Percentiles rank a stretch among this genome's conserved stretches.
Evolutionary conservation across 73 alveolate genomes (phyloP).

Genomic region (Paramecium tetraurelia): DNA sequence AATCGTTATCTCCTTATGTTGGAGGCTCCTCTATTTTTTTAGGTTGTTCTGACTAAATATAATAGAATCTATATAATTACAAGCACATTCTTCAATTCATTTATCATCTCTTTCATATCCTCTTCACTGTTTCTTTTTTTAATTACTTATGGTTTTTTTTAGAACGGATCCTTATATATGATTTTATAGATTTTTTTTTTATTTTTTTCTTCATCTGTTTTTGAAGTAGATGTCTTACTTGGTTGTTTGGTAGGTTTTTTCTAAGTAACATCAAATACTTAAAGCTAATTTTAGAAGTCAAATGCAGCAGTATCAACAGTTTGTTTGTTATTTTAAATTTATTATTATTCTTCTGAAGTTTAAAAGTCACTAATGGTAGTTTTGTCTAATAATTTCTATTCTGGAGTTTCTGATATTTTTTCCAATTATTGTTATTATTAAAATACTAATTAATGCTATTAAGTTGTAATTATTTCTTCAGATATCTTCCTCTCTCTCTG

Average conservation of each 20-base stretch:
- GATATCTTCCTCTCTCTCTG: neutral
- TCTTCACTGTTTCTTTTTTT: neutral
- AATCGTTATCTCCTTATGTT: neutral
- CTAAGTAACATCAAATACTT: neutral
- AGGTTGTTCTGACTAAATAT: neutral
- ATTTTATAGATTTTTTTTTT: neutral
- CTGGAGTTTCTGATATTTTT: slow-evolving; percentile 27
- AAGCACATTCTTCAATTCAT: neutral
- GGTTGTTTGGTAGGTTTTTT: neutral
- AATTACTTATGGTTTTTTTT: neutral
- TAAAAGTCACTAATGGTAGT: neutral
- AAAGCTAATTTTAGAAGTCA: neutral
- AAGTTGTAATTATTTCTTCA: neutral
- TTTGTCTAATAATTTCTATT: neutral
- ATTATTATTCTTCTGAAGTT: neutral
- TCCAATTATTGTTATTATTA: neutral
- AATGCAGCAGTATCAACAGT: neutral
- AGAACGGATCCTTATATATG: neutral
- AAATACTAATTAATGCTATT: neutral
- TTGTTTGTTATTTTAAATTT: neutral
- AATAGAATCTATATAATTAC: neutral
- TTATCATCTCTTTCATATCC: neutral
- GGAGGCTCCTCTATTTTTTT: neutral
- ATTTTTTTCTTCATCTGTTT: slow-evolving; percentile 9
- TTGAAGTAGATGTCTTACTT: neutral